Percentiles rank a stretch among this genome's conserved stretches.
phyloP scores from a whole-genome alignment of 2,329 filamentous ascomycete species.

The Penicillium sp. region DNA sequence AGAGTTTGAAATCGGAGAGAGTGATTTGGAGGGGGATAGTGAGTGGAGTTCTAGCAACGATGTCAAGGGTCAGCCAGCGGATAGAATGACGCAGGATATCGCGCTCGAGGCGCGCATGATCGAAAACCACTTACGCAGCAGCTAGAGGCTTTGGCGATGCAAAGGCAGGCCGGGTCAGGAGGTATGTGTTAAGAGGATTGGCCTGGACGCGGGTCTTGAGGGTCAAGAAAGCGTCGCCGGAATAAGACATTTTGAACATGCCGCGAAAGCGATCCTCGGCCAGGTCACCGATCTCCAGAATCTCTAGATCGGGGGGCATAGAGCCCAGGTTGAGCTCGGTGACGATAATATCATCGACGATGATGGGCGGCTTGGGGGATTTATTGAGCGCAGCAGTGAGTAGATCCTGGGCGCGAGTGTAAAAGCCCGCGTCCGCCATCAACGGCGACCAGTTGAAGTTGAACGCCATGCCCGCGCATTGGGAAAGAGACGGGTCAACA shows the following conservation, averaged over 20 bases:
- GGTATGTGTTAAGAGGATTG: constrained; percentile 94
- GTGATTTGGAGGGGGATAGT: constrained; percentile 99
- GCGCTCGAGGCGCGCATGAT: not conserved
- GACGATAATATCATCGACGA: constrained; percentile 98
- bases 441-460: constrained; percentile 99
- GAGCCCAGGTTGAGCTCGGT: constrained; percentile 96
- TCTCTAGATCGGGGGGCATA: constrained; percentile 92
- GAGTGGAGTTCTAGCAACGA: constrained; percentile 64
- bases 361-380: constrained; percentile 95
- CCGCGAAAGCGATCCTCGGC: constrained; percentile 96
- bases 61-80: constrained; percentile 13
- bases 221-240: constrained; percentile 92
- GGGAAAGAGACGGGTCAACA: constrained; percentile 18
- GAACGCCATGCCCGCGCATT: constrained; percentile 77
- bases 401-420: constrained; percentile 87
- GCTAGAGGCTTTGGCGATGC: constrained; percentile 91
- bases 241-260: constrained; percentile 99
- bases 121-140: constrained; percentile 58
- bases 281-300: constrained; percentile 94
- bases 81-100: not conserved
- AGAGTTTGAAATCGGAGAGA: constrained; percentile 90
- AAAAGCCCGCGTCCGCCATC: constrained; percentile 90
- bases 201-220: constrained; percentile 96
- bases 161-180: constrained; percentile 87
- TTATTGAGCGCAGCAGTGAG: constrained; percentile 96